Evolutionary conservation across 1,284 basidiomycete species (phyloP), one percentile per base, ranked within the genome.

Genomic region (Phellinidium pouzarii): DNA sequence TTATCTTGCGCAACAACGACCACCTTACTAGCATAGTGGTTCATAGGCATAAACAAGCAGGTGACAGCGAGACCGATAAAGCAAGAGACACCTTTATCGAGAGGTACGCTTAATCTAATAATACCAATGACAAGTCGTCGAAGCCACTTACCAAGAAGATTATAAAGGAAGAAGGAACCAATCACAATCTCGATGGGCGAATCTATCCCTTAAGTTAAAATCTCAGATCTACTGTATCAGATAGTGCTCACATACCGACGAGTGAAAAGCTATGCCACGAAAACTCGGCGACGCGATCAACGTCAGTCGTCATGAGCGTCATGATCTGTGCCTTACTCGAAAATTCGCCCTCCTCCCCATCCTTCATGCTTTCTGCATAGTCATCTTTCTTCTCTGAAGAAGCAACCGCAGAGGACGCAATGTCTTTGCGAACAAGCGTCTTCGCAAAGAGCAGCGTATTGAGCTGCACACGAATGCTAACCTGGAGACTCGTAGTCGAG

Each of bases 311-410:
- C 84, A 88, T 87, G 17, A 87, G 72, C 12, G 82, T 89, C 84
- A 93, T 89, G 61, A 94, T 84, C 68, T 94, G 91, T 7, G 88
- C 85, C 68, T 95, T 95, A 62, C 85, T 91, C 7, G 83, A 88
- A 61, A 95, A 91, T 44, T 86, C 85, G 47, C 81, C 79, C 44
- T 89, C 87, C 8, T 78, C 71, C 31, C 59, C 58, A n/a, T 59
- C 55, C 14, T 49, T 46, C 38, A 60, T 57, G 19, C 68, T 67
- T 36, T 67, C 66, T 25, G 54, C 60, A 20, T 61, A 59, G 12
- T 61, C 58, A 45, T 66, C 64, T 27, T 64, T 68, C 7, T 48
- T 54, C 20, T 62, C 61, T n/a, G 63, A 38, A 12, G 60, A 49
- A 50, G 67, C 46, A 4, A 71, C 64, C 7, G 78, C 65, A 12